Conservation (phyloP, 2,329 filamentous ascomycete species). For the Balansia obtecta region DNA sequence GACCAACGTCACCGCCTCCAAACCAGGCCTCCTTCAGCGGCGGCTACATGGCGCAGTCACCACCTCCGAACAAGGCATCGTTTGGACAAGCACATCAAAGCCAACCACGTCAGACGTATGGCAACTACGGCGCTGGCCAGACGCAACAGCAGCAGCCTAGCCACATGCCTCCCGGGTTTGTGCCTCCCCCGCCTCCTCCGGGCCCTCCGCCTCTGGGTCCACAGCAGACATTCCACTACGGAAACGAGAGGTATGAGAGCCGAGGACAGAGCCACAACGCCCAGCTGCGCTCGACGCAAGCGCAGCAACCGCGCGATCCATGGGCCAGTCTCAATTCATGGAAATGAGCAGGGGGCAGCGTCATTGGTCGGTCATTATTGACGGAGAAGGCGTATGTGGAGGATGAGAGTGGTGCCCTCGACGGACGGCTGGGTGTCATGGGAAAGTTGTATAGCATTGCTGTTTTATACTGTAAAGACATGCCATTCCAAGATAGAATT, state of each 20-base stretch:
- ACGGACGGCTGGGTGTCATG: neutral
- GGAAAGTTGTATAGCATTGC: neutral
- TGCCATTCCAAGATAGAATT: neutral
- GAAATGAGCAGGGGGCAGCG: slow-evolving; percentile 23
- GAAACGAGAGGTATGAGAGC: slow-evolving; percentile 21
- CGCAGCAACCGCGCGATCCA: slow-evolving; percentile 32
- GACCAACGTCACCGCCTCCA: slow-evolving; percentile 49
- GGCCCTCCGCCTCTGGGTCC: slow-evolving; percentile 49
- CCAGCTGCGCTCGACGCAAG: slow-evolving; percentile 14
- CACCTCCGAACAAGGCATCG: slow-evolving; percentile 44
- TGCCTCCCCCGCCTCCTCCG: slow-evolving; percentile 51
- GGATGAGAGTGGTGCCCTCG: no score
- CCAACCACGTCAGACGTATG: slow-evolving; percentile 28
- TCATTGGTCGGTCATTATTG: no score
- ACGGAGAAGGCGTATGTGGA: no score
- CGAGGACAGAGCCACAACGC: slow-evolving; percentile 11
- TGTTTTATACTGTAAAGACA: neutral
- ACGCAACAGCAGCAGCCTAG: slow-evolving; percentile 12
- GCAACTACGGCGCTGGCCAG: slow-evolving; percentile 25
- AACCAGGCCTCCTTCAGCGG: slow-evolving; percentile 41
- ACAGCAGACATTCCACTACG: slow-evolving; percentile 49
- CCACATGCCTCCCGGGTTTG: slow-evolving; percentile 43
- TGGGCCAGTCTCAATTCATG: slow-evolving; percentile 41
- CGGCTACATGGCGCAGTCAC: slow-evolving; percentile 33
- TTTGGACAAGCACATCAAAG: slow-evolving; percentile 30